Conservation (phyloP, 1,284 basidiomycete species). For the Sphagnurus paluster region DNA sequence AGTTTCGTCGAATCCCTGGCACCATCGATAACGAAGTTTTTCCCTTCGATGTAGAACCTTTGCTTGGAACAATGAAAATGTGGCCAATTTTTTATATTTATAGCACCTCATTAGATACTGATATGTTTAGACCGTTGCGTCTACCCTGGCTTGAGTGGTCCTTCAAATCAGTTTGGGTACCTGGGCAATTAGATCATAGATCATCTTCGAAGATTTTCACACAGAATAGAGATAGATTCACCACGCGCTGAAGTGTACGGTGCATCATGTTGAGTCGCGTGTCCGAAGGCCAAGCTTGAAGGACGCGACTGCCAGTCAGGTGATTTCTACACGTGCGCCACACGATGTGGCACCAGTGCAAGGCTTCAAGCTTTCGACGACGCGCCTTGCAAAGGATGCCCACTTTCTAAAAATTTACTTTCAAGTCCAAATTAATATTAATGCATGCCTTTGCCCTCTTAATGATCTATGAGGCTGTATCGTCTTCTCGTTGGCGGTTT, state of each 20-base stretch:
- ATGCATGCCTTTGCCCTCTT: too few relatives aligned
- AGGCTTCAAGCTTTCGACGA: background rate
- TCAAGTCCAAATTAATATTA: too few relatives aligned
- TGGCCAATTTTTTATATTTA: background rate
- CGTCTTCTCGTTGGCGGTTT: too few relatives aligned
- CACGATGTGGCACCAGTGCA: background rate
- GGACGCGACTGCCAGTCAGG: conserved; percentile 1
- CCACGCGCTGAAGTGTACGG: background rate
- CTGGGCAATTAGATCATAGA: background rate
- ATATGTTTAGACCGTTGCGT: too few relatives aligned
- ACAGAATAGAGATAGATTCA: too few relatives aligned
- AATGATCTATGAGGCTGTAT: too few relatives aligned
- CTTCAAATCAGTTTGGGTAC: too few relatives aligned
- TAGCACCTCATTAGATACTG: background rate
- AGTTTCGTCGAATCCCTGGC: conserved; percentile 6
- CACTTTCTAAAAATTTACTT: too few relatives aligned
- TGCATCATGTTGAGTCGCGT: conserved; percentile 6
- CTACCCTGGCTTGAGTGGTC: too few relatives aligned
- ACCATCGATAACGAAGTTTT: conserved; percentile 16
- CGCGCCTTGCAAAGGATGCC: too few relatives aligned
- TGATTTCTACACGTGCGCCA: background rate
- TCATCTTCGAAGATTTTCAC: background rate
- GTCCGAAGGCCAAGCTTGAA: background rate
- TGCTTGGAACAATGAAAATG: background rate
- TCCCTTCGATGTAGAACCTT: background rate